Percentiles rank a stretch among this genome's conserved stretches.
phyloP scores from a whole-genome alignment of 2,329 filamentous ascomycete genomes.

The Uncinocarpus reesii region DNA sequence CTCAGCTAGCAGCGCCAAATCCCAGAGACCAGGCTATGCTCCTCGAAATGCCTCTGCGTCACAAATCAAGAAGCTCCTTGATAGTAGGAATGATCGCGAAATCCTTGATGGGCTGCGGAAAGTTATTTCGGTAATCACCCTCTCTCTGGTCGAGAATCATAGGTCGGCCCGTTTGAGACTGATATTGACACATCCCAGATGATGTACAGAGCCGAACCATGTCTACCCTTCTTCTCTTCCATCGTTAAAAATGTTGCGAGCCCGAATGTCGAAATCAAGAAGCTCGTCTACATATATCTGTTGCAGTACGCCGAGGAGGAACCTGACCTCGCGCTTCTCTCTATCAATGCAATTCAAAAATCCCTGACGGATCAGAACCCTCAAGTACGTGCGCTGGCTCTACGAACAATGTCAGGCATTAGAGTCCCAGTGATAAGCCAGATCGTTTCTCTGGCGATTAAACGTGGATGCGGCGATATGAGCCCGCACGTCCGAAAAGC shows the following conservation, averaged over 20 bases:
- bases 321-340: constrained; percentile 85
- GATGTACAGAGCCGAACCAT: constrained; percentile 87
- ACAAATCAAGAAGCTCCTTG: constrained; percentile 88
- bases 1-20: constrained; percentile 55
- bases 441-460: constrained; percentile 91
- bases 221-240: constrained; percentile 87
- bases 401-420: constrained; percentile 95
- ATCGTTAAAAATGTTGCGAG: constrained; percentile 97
- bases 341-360: constrained; percentile 98
- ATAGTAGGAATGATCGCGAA: constrained; percentile 86
- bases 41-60: constrained; percentile 60
- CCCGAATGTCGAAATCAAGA: constrained; percentile 88
- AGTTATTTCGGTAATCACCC: constrained; percentile 62
- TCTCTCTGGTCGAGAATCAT: background rate
- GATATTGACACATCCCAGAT: constrained; percentile 48
- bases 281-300: constrained; percentile 96
- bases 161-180: background rate
- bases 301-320: constrained; percentile 94
- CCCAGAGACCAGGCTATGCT: constrained; percentile 46
- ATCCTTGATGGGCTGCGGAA: constrained; percentile 82
- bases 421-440: constrained; percentile 96
- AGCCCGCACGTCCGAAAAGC: constrained; percentile 87
- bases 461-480: constrained; percentile 87
- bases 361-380: constrained; percentile 87
- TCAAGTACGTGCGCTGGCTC: constrained; percentile 77